Evolutionary conservation across 208 protist species (phyloP).

Genomic region (Acanthamoeba royreba): DNA sequence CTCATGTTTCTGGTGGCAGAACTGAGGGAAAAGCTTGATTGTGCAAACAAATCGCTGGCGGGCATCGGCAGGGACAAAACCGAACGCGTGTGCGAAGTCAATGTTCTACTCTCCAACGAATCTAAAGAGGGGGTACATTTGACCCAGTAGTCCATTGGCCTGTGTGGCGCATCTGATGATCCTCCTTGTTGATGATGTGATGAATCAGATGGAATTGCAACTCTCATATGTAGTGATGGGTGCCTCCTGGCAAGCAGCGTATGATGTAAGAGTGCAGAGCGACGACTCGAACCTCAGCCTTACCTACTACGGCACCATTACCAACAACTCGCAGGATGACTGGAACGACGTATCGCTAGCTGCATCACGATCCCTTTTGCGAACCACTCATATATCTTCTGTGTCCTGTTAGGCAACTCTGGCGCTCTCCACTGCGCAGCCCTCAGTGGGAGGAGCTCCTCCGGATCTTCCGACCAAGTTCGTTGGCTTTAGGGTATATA

Average conservation of each 20-base stretch:
- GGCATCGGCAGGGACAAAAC: background rate
- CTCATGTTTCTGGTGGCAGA: no score
- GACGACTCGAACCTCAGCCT: background rate
- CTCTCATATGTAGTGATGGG: background rate
- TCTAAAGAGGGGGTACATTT: background rate
- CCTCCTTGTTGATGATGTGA: no score
- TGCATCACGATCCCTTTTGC: background rate
- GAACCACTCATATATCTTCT: no score
- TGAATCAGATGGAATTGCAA: background rate
- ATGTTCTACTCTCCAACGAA: background rate
- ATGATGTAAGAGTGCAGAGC: background rate
- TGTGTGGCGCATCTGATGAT: no score
- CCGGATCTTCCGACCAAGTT: background rate
- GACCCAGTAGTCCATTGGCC: no score
- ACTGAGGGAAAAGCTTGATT: background rate
- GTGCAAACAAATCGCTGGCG: background rate
- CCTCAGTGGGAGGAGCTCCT: background rate
- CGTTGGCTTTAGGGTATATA: background rate
- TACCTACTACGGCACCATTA: slow-evolving; percentile 14
- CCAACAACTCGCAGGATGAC: background rate
- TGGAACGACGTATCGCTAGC: background rate
- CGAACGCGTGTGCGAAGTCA: background rate
- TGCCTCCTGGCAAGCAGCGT: background rate
- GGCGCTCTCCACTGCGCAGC: background rate
- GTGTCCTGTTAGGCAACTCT: background rate